Evolutionary conservation across 352 stramenopile species (phyloP), one percentile per base, ranked within the genome.

Genomic region (Blastocystis sp.): DNA sequence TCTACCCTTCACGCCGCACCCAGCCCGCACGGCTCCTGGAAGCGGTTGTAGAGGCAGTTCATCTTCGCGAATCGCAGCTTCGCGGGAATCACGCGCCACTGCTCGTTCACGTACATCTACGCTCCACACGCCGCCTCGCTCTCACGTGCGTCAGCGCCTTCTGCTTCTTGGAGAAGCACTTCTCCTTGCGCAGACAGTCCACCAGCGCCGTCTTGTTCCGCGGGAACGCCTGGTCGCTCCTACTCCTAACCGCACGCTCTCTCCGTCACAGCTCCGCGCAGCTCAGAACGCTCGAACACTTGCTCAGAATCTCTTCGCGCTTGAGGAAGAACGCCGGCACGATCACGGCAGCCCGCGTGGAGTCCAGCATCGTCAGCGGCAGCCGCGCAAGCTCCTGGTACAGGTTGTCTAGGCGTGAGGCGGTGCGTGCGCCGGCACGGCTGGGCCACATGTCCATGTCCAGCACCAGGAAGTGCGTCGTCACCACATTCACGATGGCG

Each of bases 391-490:
- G 34, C 48, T 74, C 62, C 11, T 6, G 3, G 24, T 77, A 87
- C 11, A 87, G 65, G 21, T 28, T 77, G 28, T 69, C 77, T 87
- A 77, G 52, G 40, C n/a, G 14, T 66, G 7, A 59, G 9, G 9
- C 4, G 19, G 7, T 11, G 14, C 10, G 57, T 9, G 2, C 59
- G 79, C 19, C 48, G 14, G 24, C 45, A 87, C 77, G 62, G 10
- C 40, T 52, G 21, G 77, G 77, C 77, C 77, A 87, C 77, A 87
- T 87, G 43, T 87, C 77, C 77, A 87, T 87, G 28, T 87, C 77
- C 45, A 77, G 28, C 21, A 87, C 77, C 3, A 74, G 34, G 45
- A 87, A 87, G 45, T 87, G 77, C 17, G 77, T 65, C 11, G 77
- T 87, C 17, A 77, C 45, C 34, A 77, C 48, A 34, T 77, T 74